Evolutionary conservation across 305 asterid genomes (phyloP), one percentile per base, ranked within the genome.

Genomic region (Fraxinus paxiana): DNA sequence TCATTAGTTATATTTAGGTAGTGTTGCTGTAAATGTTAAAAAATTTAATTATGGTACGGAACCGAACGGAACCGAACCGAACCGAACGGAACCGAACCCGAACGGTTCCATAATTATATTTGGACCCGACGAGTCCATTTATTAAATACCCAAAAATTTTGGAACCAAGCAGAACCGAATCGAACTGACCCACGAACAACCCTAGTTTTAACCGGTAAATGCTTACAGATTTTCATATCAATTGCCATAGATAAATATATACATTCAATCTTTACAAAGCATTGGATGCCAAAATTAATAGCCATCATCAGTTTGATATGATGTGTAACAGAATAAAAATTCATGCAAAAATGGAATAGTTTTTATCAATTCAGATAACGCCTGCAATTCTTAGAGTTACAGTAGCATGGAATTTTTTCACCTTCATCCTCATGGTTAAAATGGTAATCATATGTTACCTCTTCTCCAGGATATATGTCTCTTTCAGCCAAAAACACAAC

Each of bases 391-490:
- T 84, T 84, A 9, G 93, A 88, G 31, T 87, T 87, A 75, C 96
- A 92, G 78, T 82, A 88, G 86, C 96, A 90, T 5, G 88, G 89
- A 77, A 92, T 87, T 81, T 88, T 90, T 63, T 89, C 87, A 71
- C 93, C 94, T 77, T 89, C 96, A 75, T 90, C 93, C 80, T 91
- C 96, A 71, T 90, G 90, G 89, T 88, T 92, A 81, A 92, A 92
- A 82, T 89, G 91, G 87, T 92, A 90, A 82, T 92, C 97, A 75
- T 90, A 92, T 0, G 93, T 90, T 67, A 90, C 87, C 90, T 92
- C 97, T 90, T 92, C 94, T 73, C 97, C 97, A 18, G 97, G 97
- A 82, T 87, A 90, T 82, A 90, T 85, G 73, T 90, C 94, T 83
- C 97, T 90, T 77, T 89, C 92, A 30, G 93, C 92, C 26, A 88